phyloP scores from a whole-genome alignment of 2,329 filamentous ascomycete genomes.

The Apiospora malaysiana region DNA sequence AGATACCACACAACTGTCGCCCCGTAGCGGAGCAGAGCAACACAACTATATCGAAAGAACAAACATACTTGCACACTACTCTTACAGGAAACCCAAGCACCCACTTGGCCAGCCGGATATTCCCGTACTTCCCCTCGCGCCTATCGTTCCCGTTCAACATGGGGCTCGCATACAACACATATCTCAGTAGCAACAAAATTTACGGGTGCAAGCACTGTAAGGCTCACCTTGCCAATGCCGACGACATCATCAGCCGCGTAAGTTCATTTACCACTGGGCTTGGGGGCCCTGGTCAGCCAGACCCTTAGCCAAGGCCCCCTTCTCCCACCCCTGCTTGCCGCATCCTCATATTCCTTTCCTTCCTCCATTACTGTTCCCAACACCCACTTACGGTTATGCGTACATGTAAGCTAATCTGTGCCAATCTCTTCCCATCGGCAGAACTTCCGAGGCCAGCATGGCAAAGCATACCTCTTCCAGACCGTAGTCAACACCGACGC shows the following conservation, averaged over 20 bases:
- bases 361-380: neutral
- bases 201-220: conserved; percentile 96
- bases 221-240: conserved; percentile 91
- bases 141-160: conserved; percentile 52
- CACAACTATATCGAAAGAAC: neutral
- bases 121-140: neutral
- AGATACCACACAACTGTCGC: neutral
- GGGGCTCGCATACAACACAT: conserved; percentile 91
- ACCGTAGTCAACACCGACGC: conserved; percentile 88
- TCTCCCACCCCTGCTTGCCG: conserved; percentile 22
- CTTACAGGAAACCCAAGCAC: conserved; percentile 20
- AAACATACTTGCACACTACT: conserved; percentile 14
- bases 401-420: neutral
- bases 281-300: neutral
- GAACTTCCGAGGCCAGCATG: conserved; percentile 98
- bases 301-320: neutral
- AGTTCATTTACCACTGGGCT: conserved; percentile 39
- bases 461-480: conserved; percentile 97
- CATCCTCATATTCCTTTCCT: conserved; percentile 2
- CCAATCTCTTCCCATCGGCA: conserved; percentile 42
- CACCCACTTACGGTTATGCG: neutral
- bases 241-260: conserved; percentile 94
- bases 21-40: neutral
- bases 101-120: neutral
- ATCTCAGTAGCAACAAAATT: conserved; percentile 84